These are phyloP conservation scores for Breynia disticha DNA, from an alignment of 441 rosid species.

Conservation along the genomic window DNA sequence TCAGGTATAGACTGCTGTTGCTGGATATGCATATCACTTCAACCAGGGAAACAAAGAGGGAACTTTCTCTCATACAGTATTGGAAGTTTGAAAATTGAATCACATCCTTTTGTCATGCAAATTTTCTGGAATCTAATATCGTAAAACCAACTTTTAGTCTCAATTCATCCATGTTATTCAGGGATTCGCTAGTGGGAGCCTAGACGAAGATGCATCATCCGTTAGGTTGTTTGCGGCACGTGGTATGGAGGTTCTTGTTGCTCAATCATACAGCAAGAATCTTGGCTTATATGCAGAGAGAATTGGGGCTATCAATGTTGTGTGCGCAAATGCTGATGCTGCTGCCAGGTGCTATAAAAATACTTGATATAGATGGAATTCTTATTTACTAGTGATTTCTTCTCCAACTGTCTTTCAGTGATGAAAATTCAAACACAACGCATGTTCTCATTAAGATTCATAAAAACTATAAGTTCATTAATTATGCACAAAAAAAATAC, in stretches of 20 bases:
- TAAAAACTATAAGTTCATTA: no score
- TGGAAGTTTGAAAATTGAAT: neutral
- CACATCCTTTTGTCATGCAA: neutral
- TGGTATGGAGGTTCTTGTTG: constrained; percentile 82
- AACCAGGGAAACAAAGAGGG: no score
- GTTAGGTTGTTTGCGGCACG: constrained; percentile 84
- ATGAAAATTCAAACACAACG: constrained; percentile 28
- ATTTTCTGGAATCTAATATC: neutral
- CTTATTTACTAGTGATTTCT: no score
- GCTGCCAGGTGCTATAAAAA: constrained; percentile 52
- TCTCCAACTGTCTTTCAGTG: no score
- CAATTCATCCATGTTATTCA: constrained; percentile 16
- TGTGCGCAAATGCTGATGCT: constrained; percentile 83
- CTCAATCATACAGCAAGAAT: constrained; percentile 96
- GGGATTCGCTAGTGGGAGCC: constrained; percentile 99
- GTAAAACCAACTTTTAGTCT: neutral
- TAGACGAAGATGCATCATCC: constrained; percentile 78
- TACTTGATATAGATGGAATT: neutral
- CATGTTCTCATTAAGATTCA: constrained; percentile 11
- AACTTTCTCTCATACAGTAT: no score
- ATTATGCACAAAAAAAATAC: no score
- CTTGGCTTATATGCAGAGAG: constrained; percentile 93
- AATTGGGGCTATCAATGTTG: constrained; percentile 81
- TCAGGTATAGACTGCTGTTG: constrained; percentile 44
- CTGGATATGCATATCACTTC: no score